phyloP scores from a whole-genome alignment of 768 basidiomycete genomes.

The Polyporus arcularius region DNA sequence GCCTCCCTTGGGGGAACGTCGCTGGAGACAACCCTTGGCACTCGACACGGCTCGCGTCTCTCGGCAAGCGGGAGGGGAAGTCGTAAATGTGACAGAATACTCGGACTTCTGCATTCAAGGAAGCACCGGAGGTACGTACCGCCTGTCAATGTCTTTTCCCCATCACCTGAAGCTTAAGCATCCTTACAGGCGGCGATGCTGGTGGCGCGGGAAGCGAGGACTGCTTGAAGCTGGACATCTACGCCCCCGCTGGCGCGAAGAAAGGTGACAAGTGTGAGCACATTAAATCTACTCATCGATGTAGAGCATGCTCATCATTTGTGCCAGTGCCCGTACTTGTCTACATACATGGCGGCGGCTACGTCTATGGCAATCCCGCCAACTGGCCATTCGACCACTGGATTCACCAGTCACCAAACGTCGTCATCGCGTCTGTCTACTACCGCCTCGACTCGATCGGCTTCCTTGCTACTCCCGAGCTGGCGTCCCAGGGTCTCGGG shows the following conservation, averaged over 20 bases:
- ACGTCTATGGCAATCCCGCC: constrained; percentile 58
- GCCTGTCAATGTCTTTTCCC: no score
- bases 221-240: constrained; percentile 68
- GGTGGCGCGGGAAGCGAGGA: constrained; percentile 70
- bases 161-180: no score
- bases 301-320: background rate
- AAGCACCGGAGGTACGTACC: constrained; percentile 43
- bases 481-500: constrained; percentile 39
- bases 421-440: constrained; percentile 66
- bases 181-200: constrained; percentile 46
- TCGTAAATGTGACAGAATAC: constrained; percentile 54
- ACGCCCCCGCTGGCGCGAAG: constrained; percentile 51
- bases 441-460: constrained; percentile 67
- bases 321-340: constrained; percentile 38
- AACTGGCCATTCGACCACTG: constrained; percentile 70
- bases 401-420: constrained; percentile 62
- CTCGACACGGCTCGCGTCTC: constrained; percentile 49
- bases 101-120: constrained; percentile 65
- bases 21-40: constrained; percentile 49
- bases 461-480: constrained; percentile 55
- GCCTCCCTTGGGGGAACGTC: constrained; percentile 34
- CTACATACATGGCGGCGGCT: constrained; percentile 50
- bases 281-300: background rate
- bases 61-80: constrained; percentile 34
- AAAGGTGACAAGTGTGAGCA: constrained; percentile 46